Percentiles rank a stretch among this genome's conserved stretches.
phyloP scores from a whole-genome alignment of 495 filamentous ascomycete genomes.

The Umbilicaria muhlenbergii region DNA sequence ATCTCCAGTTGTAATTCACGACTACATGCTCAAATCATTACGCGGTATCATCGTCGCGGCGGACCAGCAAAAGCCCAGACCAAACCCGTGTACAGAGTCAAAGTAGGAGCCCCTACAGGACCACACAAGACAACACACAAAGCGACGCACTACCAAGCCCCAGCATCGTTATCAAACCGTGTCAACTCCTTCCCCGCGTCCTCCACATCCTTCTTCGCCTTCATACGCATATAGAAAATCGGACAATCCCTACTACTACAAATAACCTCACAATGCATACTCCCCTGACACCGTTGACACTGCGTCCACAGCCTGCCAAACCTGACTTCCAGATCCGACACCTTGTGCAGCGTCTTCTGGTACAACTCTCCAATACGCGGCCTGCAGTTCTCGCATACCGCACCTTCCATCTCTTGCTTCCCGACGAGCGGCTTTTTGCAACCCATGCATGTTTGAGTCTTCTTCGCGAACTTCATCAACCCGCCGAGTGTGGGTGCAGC shows the following conservation, averaged over 20 bases:
- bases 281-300: conserved; percentile 95
- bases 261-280: conserved; percentile 95
- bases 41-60: too few relatives aligned
- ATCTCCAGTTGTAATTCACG: too few relatives aligned
- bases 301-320: conserved; percentile 96
- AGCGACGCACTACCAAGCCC: conserved; percentile 29
- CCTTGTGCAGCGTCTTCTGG: conserved; percentile 73
- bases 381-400: conserved; percentile 73
- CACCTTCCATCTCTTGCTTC: conserved; percentile 65
- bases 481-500: conserved; percentile 81
- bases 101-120: too few relatives aligned
- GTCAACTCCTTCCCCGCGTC: conserved; percentile 82
- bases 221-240: conserved; percentile 99
- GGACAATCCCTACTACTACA: conserved; percentile 92
- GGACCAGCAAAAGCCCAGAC: too few relatives aligned
- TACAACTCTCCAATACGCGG: conserved; percentile 86
- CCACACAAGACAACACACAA: too few relatives aligned
- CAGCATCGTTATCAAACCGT: conserved; percentile 75
- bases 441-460: conserved; percentile 93
- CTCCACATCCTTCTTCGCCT: conserved; percentile 97
- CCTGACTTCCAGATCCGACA: conserved; percentile 78
- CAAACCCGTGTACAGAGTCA: too few relatives aligned
- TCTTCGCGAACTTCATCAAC: conserved; percentile 96
- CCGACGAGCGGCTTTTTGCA: conserved; percentile 88
- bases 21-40: too few relatives aligned